Base-by-base conservation (phyloP, 495 filamentous ascomycete species). In the Aspergillus affinis region DNA sequence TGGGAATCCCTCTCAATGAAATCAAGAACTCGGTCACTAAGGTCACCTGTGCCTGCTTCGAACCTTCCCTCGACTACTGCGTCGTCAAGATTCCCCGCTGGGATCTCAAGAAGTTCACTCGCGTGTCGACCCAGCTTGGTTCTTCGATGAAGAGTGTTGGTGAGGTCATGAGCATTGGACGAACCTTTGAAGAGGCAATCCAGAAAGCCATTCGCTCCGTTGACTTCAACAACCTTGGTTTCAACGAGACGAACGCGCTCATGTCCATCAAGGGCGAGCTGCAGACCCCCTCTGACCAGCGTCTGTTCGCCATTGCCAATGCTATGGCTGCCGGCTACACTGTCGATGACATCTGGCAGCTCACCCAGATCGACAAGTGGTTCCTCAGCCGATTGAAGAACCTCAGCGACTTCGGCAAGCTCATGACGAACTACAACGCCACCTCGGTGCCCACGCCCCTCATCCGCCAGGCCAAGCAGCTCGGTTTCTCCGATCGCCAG, bases 121-220 rank as follows among this genome's bases (percentile, higher is more conserved):
- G 94, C 57, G 94, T 98, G 19, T 97, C 93, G 8, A 97, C 92
- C 4, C 86, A 92, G 75, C 87, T 98, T 7, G 91, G 90, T 36
- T 98, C 94, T 8, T 97, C 94, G 15, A 98, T 98, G 94, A 98
- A 98, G 89, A 96, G 91, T 81, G 92, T 98, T 48, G 94, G 94
- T 66, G 94, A 98, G 72, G 94, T 98, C 57, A 98, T 98, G 94
- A 92, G 89, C 66, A 97, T 98, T 67, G 94, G 94, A 58, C 81
- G 94, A 62, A 95, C 91, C 0, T 98, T 98, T 59, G 94, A 98
- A 74, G 94, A 98, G 76, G 94, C 94, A 15, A 97, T 98, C 41
- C 94, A 98, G 70, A 98, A 98, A 72, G 94, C 94, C 23, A 98
- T 98, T 66, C 86, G 94, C 30, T 87, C 91, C 21, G 91, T 98